Base-by-base conservation (phyloP, 768 basidiomycete genomes). In the Rhizopogon vulgaris region DNA sequence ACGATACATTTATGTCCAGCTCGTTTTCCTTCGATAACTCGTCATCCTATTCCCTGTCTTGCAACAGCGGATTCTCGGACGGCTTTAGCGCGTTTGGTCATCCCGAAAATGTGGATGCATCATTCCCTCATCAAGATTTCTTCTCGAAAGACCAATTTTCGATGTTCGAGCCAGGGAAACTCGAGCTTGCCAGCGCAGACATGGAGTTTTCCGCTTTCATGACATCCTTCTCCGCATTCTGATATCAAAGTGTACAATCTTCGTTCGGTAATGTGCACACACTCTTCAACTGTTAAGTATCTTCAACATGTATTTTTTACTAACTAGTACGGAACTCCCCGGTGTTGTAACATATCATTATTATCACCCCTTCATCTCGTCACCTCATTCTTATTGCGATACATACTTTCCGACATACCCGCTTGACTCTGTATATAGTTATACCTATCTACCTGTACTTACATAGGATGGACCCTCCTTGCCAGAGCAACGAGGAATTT, bases 151-250 rank as follows among this genome's bases (percentile, higher is more conserved):
- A 58, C 27, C 48, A 56, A 9, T 64, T 62, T 56, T 42, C 66
- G 15, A 58, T 63, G 27, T 63, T 52, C n/a, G 58, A 52, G 41
- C 48, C 66, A 30, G 60, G 51, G 57, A 68, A 58, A 56, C 17
- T 58, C 10, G 48, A 58, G 5, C 49, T 60, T 36, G 42, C 51
- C 40, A 28, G 54, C 53, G 52, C 60, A 55, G 66, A 58, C 50
- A 42, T 55, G 48, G 68, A 68, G 38, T 50, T 62, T 51, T 60
- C 66, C 38, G 62, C 62, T 22, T 68, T 68, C 63, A 62, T 68
- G 55, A 58, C 66, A 49, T 59, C 67, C 39, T 36, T 68, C 38
- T 49, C 68, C 52, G 63, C 56, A 48, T 69, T 59, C 46, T 68
- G 68, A 65, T 40, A 59, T 56, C 61, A 52, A 39, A 42, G 30